Evolutionary conservation across 2,329 filamentous ascomycete genomes (phyloP).

Genomic region (Elsinoe fawcettii): DNA sequence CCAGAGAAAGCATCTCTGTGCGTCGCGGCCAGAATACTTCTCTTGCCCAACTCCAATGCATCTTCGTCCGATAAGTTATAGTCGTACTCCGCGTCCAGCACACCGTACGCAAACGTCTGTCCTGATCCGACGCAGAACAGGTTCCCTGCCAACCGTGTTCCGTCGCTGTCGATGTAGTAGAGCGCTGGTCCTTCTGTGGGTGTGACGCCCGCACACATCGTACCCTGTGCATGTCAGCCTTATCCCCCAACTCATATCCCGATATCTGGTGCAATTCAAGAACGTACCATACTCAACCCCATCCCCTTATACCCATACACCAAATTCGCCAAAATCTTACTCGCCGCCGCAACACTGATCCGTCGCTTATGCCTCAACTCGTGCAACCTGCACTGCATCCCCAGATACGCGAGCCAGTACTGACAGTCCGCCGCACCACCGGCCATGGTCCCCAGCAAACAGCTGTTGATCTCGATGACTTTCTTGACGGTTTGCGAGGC

Average conservation of each 20-base stretch:
- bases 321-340: constrained; percentile 96
- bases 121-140: constrained; percentile 97
- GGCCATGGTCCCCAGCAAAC: constrained; percentile 93
- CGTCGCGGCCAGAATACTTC: constrained; percentile 91
- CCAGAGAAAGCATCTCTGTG: constrained; percentile 98
- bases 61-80: constrained; percentile 84
- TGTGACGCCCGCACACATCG: constrained; percentile 97
- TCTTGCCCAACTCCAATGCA: constrained; percentile 79
- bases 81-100: constrained; percentile 88
- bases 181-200: constrained; percentile 91
- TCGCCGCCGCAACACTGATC: constrained; percentile 93
- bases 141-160: constrained; percentile 85
- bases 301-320: constrained; percentile 99
- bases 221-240: constrained; percentile 49
- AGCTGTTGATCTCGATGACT: constrained; percentile 96
- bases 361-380: constrained; percentile 98
- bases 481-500: constrained; percentile 99
- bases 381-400: constrained; percentile 98
- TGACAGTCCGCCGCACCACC: constrained; percentile 98
- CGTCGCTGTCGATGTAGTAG: constrained; percentile 98
- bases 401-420: constrained; percentile 98
- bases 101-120: constrained; percentile 98
- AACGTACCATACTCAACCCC: constrained; percentile 76
- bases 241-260: neutral
- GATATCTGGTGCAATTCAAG: neutral